Evolutionary conservation across 2,329 filamentous ascomycete species (phyloP).

Genomic region (Coniella vitis): DNA sequence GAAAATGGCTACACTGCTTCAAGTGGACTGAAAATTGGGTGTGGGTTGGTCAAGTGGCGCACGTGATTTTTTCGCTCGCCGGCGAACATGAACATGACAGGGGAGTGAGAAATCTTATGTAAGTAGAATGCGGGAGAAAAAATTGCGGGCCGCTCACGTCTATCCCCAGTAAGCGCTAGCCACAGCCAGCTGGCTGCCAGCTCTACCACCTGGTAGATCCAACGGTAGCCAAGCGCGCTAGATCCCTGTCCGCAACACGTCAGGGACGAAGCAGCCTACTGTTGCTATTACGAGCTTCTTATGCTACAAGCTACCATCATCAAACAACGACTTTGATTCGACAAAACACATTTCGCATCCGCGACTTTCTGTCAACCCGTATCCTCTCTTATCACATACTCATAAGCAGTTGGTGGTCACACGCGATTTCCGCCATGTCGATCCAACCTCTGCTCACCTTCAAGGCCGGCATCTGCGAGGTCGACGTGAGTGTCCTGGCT

Average conservation of each 20-base stretch:
- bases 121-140: neutral
- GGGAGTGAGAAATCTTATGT: neutral
- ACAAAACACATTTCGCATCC: neutral
- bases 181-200: neutral
- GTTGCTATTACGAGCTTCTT: slow-evolving; percentile 1
- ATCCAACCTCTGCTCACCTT: slow-evolving; percentile 85
- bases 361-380: neutral
- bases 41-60: slow-evolving; percentile 3
- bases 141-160: neutral
- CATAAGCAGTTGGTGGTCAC: neutral
- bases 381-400: neutral
- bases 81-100: neutral
- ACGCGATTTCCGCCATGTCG: slow-evolving; percentile 54
- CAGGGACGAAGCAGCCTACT: slow-evolving; percentile 16
- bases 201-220: neutral
- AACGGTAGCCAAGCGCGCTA: neutral
- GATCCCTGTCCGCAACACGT: slow-evolving; percentile 15
- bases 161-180: neutral
- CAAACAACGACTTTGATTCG: neutral
- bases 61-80: slow-evolving; percentile 1
- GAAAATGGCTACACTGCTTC: slow-evolving; percentile 5
- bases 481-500: slow-evolving; percentile 57
- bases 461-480: slow-evolving; percentile 85
- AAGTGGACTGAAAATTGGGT: slow-evolving; percentile 4
- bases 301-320: slow-evolving; percentile 6